These are phyloP conservation scores for Wickerhamiella nectarea DNA, from an alignment of 805 yeast species.

Conservation along the genomic window DNA sequence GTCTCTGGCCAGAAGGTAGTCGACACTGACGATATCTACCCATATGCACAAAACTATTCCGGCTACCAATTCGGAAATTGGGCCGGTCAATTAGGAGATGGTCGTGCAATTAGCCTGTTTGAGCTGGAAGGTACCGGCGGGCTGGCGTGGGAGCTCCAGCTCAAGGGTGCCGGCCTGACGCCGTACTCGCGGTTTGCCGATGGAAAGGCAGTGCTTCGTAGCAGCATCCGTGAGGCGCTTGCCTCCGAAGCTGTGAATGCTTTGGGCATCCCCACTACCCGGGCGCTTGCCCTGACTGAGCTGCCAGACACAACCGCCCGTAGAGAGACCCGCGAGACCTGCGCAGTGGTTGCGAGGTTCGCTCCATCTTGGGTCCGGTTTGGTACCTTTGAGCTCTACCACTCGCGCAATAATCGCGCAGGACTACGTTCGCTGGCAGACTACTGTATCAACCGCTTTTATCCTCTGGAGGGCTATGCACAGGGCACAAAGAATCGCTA, in stretches of 20 bases:
- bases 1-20: conserved; percentile 47
- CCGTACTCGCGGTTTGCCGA: conserved; percentile 93
- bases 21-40: conserved; percentile 38
- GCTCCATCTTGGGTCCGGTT: conserved; percentile 78
- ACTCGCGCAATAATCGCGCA: conserved; percentile 54
- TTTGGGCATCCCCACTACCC: conserved; percentile 72
- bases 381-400: conserved; percentile 75
- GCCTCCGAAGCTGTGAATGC: conserved; percentile 70
- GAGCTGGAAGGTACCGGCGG: conserved; percentile 37
- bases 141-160: conserved; percentile 50
- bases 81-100: conserved; percentile 97
- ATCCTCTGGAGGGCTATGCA: conserved; percentile 28
- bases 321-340: conserved; percentile 56
- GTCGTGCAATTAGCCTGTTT: conserved; percentile 74
- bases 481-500: conserved; percentile 29
- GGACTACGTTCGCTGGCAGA: conserved; percentile 55
- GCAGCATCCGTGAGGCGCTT: conserved; percentile 77
- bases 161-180: conserved; percentile 86
- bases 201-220: conserved; percentile 84
- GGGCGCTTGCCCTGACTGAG: conserved; percentile 61
- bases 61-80: conserved; percentile 94
- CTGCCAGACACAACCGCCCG: conserved; percentile 69
- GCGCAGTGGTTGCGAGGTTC: conserved; percentile 75
- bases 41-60: conserved; percentile 85
- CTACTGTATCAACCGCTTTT: conserved; percentile 55